Conservation (phyloP, 345 rosid species). For the Murraya koenigii region DNA sequence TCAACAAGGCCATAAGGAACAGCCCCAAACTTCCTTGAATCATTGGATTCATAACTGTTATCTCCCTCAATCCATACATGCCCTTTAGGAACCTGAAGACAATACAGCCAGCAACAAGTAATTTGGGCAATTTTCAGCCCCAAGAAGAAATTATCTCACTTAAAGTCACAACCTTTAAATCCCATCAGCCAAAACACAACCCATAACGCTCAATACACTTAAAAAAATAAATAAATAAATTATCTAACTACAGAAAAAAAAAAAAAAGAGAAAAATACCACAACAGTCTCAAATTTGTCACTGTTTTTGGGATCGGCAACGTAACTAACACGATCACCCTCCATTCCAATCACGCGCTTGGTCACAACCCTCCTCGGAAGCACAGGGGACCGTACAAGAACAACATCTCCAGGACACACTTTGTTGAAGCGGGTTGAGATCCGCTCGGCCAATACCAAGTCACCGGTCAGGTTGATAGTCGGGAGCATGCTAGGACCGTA, state of each 20-base stretch:
- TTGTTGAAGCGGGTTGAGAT: slow-evolving; percentile 42
- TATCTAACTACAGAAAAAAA: too few relatives aligned
- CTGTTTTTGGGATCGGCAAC: slow-evolving; percentile 43
- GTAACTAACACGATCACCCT: slow-evolving; percentile 57
- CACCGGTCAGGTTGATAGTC: slow-evolving; percentile 48
- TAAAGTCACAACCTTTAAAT: neutral
- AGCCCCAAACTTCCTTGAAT: slow-evolving; percentile 75
- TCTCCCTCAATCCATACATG: slow-evolving; percentile 79
- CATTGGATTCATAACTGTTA: slow-evolving; percentile 48
- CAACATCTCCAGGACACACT: slow-evolving; percentile 60
- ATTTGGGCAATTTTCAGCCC: neutral
- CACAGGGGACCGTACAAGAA: slow-evolving; percentile 56
- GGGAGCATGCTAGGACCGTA: slow-evolving; percentile 84
- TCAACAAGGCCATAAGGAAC: slow-evolving; percentile 74
- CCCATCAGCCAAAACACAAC: slow-evolving; percentile 3
- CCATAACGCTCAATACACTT: too few relatives aligned
- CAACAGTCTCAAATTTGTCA: slow-evolving; percentile 32
- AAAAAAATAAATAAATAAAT: too few relatives aligned
- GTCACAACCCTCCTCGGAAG: slow-evolving; percentile 43
- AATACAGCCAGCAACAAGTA: neutral
- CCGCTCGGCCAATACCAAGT: slow-evolving; percentile 51
- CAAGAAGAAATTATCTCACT: neutral
- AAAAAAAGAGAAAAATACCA: slow-evolving; percentile 36
- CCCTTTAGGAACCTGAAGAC: slow-evolving; percentile 68
- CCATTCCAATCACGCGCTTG: slow-evolving; percentile 62